phyloP scores from a whole-genome alignment of 202 grass and related monocot species.

The Setaria viridis region DNA sequence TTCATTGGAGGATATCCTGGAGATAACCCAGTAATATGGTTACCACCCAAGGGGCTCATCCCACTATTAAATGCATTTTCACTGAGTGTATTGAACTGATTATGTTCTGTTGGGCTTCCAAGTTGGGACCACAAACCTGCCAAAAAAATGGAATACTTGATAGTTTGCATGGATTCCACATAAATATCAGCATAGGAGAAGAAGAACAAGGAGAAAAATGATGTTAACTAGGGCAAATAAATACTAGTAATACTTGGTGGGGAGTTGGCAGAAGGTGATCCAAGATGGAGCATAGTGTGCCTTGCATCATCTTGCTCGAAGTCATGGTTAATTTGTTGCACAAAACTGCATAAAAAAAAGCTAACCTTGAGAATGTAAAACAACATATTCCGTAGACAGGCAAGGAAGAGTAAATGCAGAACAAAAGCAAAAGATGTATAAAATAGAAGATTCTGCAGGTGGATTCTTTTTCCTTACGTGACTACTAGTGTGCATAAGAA shows the following conservation, averaged over 20 bases:
- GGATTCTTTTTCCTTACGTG: not conserved
- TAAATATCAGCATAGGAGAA: not conserved
- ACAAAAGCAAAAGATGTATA: not conserved
- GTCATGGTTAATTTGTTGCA: constrained; percentile 58
- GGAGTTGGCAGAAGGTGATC: constrained; percentile 47
- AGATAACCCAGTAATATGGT: constrained; percentile 49
- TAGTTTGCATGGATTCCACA: not conserved
- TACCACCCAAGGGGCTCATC: constrained; percentile 49
- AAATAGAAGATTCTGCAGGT: not conserved
- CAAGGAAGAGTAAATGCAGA: not conserved
- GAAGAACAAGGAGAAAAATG: not conserved
- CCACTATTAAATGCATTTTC: constrained; percentile 44
- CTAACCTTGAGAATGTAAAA: not conserved
- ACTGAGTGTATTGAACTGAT: constrained; percentile 43
- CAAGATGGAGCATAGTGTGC: constrained; percentile 47
- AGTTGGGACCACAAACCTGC: constrained; percentile 61
- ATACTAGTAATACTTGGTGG: constrained; percentile 48
- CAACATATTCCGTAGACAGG: not conserved
- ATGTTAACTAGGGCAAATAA: not conserved
- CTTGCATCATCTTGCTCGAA: constrained; percentile 62
- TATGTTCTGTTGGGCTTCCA: constrained; percentile 50
- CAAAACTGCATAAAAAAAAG: constrained; percentile 47
- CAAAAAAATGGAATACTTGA: constrained; percentile 27
- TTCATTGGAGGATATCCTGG: constrained; percentile 28
- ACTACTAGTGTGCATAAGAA: not conserved